Base-by-base conservation (phyloP, 2,329 filamentous ascomycete genomes). In the Ascochyta lentis region DNA sequence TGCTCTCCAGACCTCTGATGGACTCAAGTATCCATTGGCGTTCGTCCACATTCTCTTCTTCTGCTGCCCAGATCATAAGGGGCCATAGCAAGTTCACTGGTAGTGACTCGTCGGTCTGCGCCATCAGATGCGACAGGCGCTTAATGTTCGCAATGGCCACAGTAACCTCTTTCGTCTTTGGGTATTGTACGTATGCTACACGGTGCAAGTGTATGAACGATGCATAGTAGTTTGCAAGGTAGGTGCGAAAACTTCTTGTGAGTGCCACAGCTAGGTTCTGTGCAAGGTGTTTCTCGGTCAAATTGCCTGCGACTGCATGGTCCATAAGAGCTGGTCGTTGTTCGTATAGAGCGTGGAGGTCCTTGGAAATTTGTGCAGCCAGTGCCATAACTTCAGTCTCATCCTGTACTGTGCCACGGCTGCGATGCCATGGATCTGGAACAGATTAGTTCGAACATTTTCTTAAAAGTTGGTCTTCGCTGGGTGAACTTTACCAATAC, bases 71-170 rank as follows among this genome's bases (percentile, higher is more conserved):
- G 79, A 86, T 83, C 37, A 86, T 70, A 7, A 85, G 68, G 1
- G 83, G 83, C 84, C 83, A 86, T 5, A 86, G 74, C 75, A 85
- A 80, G 55, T 82, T 85, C 43, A 84, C 81, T 0, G 83, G 83
- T 2, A 85, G 70, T 8, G 80, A 74, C 31, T 81, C 78, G 12
- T 79, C 77, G 1, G 70, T 69, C 26, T 79, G 74, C 13, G 76
- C 72, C 50, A 85, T 80, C 33, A 81, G 72, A 33, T 77, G 75
- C 19, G 79, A 77, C 3, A 84, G 71, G 12, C 72, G 76, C 26
- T 80, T 79, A 56, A 84, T 84, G 39, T 80, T 79, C n/a, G 68
- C 66, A 49, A 84, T 76, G 1, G 81, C 82, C 29, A 79, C 76
- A 2, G 66, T 68, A 1, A 82, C 77, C 48, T 84, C 80, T n/a